These are phyloP conservation scores for Morella rubra DNA, from an alignment of 306 rosid species.

Conservation along the genomic window DNA sequence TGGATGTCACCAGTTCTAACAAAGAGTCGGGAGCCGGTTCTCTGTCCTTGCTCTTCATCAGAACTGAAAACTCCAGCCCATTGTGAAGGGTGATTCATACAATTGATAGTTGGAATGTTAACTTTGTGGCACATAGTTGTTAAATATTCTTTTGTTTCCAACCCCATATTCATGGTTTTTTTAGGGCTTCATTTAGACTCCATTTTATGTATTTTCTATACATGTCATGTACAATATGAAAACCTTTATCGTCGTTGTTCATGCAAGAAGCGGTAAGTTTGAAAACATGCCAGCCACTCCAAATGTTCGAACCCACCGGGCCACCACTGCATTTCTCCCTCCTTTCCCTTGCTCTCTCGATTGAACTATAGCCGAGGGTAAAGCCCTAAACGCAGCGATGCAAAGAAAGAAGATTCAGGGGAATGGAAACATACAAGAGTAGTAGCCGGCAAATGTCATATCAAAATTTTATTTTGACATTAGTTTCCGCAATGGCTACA, in stretches of 20 bases:
- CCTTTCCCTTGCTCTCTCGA: no score
- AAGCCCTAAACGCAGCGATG: no score
- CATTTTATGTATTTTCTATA: neutral
- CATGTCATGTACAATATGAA: conserved; percentile 6
- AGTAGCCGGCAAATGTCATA: neutral
- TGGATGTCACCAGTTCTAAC: no score
- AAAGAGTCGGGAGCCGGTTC: neutral
- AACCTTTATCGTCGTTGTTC: neutral
- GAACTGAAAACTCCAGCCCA: neutral
- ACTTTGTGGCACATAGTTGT: neutral
- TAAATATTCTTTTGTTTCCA: neutral
- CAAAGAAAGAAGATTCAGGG: no score
- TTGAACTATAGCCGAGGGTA: no score
- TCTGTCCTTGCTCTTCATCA: neutral
- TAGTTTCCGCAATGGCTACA: neutral
- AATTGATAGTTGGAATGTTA: neutral
- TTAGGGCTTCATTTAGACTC: neutral
- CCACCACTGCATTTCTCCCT: no score
- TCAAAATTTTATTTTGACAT: no score
- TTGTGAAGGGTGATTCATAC: neutral
- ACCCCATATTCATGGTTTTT: neutral
- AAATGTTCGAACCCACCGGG: no score
- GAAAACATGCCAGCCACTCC: no score
- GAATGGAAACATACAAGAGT: no score
- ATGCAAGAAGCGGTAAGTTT: no score